These are phyloP conservation scores for Rhizopus stolonifer DNA, from an alignment of 371 early-diverging fungal genomes.

Conservation along the genomic window DNA sequence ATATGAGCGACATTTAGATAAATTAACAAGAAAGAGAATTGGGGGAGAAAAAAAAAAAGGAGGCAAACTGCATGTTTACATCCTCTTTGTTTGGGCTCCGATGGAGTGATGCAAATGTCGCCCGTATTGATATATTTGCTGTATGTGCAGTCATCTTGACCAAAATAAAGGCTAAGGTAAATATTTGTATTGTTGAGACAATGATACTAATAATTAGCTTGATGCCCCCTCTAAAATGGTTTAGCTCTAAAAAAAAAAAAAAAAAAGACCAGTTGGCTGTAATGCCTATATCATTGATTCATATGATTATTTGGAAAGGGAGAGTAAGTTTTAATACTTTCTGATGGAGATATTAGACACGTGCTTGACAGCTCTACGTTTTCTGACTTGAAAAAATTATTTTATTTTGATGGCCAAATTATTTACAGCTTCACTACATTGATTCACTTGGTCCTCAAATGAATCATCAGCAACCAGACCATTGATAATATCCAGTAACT, in stretches of 20 bases:
- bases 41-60: conserved; percentile 6
- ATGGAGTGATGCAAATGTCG: neutral
- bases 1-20: conserved; percentile 64
- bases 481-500: conserved; percentile 5
- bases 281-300: no score
- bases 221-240: no score
- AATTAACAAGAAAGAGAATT: neutral
- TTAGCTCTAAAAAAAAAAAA: no score
- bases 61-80: neutral
- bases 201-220: no score
- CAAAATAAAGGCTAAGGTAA: no score
- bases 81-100: neutral
- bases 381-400: no score
- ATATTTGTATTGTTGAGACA: no score
- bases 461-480: conserved; percentile 1
- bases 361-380: no score
- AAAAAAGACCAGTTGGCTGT: no score
- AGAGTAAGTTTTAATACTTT: no score
- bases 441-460: conserved; percentile 12
- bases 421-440: conserved; percentile 33
- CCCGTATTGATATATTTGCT: conserved; percentile 63
- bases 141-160: conserved; percentile 65
- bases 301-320: no score
- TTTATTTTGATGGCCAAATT: conserved; percentile 9
- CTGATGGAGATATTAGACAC: no score